Base-by-base conservation (phyloP, 129 eudicot genomes). In the Smallanthus sonchifolius region DNA sequence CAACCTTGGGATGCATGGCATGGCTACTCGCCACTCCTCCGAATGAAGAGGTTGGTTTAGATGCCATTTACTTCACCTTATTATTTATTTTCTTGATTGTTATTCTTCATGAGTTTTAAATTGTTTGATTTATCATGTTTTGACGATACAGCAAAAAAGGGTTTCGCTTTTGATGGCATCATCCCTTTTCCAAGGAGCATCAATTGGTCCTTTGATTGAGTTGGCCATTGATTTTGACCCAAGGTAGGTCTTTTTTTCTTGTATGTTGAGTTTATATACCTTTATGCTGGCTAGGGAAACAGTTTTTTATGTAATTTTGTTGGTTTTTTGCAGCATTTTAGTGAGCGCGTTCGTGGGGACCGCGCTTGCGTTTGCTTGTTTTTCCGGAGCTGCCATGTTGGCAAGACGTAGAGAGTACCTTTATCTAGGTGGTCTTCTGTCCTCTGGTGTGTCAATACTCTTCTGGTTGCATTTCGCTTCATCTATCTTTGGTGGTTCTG, bases 381-480 rank as follows among this genome's bases (percentile, higher is more conserved):
- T 94, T 62, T 90, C 98, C 1, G 92, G 80, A 16, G 98, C 98
- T 52, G 98, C 98, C 76, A 88, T 94, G 91, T 80, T 90, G 71
- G 98, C 97, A 56, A 88, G 74, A 70, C 96, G 98, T 24, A 85
- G 97, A 55, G 98, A 94, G 80, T 94, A 78, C 75, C 86, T 94
- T 30, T 94, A 90, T 67, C 79, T 94, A 13, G 97, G 96, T 30
- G 98, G 92, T 69, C 82, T 90, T 42, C 86, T 90, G 20, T 94
- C 98, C 2, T 90, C 98, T 57, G 98, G 96, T 36, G 57, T 94
- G n/a, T 88, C 98, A 30, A 86, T 90, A 44, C 98, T 94, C 45
- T 79, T 94, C 82, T 94, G 98, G 98, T 67, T 94, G 86, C 96
- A 86, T 56, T 81, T 94, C 66, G 97, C 98, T 16, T 87, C 97